These are phyloP conservation scores for Exobasidium cylindrosporum DNA, from an alignment of 1,284 basidiomycete species.

Conservation along the genomic window DNA sequence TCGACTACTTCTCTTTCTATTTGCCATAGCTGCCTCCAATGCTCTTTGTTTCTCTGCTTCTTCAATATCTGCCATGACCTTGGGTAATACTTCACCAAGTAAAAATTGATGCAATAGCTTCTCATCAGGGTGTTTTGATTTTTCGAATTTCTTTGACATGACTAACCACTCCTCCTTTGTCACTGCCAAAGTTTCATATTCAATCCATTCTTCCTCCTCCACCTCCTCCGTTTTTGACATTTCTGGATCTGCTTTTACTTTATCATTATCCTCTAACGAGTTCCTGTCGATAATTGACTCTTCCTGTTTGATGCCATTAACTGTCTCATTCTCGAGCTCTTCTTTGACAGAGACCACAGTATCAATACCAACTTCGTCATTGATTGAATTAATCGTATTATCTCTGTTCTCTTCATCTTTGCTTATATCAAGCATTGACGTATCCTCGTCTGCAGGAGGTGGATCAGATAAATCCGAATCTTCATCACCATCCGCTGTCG, in stretches of 20 bases:
- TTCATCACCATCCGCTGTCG: conserved; percentile 1
- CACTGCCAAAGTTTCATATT: conserved; percentile 65
- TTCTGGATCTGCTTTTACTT: conserved; percentile 24
- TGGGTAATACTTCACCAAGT: conserved; percentile 66
- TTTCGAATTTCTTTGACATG: conserved; percentile 69
- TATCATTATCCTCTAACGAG: conserved; percentile 13
- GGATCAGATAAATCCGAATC: conserved; percentile 50
- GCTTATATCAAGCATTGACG: background rate
- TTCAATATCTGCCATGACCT: conserved; percentile 61
- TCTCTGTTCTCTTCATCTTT: conserved; percentile 2
- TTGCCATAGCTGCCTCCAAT: conserved; percentile 65
- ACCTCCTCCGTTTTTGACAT: conserved; percentile 35
- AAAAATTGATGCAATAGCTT: conserved; percentile 71
- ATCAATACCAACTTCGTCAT: background rate
- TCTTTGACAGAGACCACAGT: background rate
- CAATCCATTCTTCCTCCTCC: conserved; percentile 30
- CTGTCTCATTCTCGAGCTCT: background rate
- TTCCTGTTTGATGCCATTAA: background rate
- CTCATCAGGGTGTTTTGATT: conserved; percentile 73
- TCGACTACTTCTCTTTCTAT: conserved; percentile 78
- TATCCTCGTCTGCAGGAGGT: conserved; percentile 22
- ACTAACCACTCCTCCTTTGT: conserved; percentile 66
- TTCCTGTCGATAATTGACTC: conserved; percentile 4
- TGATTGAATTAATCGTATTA: too few relatives aligned
- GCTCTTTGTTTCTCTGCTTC: conserved; percentile 60